Base-by-base conservation (phyloP, 1,284 basidiomycete species). In the Apiotrichum sp. region DNA sequence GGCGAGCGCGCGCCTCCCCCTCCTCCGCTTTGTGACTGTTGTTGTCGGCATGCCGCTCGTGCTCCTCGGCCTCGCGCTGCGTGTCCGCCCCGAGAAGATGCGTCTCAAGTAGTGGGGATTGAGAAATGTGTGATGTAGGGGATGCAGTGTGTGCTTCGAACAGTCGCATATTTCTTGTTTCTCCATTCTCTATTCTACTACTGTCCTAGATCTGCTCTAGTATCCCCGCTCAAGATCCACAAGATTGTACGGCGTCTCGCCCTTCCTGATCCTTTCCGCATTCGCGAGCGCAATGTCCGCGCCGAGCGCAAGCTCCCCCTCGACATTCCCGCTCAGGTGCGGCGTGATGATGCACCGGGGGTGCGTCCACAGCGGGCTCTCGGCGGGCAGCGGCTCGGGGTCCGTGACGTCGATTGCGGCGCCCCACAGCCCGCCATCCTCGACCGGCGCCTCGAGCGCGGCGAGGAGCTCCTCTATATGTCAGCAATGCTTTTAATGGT, bases 361-460 rank as follows among this genome's bases (percentile, higher is more conserved):
- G 53, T 73, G 70, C 6, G 69, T 60, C 52, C 53, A 71, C 14
- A 74, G 63, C 3, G 68, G 61, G 52, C 73, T 69, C 6, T 56
- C 53, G 32, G 49, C 40, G 0, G 71, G 60, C 6, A 74, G 63
- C 2, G 73, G 73, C 56, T 73, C 74, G 36, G 72, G 73, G 55
- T 73, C 69, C 3, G 71, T 72, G 34, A 74, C 73, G 61, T 74
- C 73, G 11, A 74, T 52, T 3, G 69, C 69, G 10, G 65, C 68
- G 41, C 70, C 69, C 49, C 61, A 66, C 34, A 71, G 61, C 14
- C 62, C 58, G 52, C 65, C 56, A 29, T 42, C 41, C 4, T 10
- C 35, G 6, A 38, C 3, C 2, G 56, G 55, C 34, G 55, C 49
- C 45, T 67, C 54, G 13, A 74, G 65, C 0, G 66, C 63, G 8